phyloP scores from a whole-genome alignment of 2,329 filamentous ascomycete species.

The Diaporthe longicolla region DNA sequence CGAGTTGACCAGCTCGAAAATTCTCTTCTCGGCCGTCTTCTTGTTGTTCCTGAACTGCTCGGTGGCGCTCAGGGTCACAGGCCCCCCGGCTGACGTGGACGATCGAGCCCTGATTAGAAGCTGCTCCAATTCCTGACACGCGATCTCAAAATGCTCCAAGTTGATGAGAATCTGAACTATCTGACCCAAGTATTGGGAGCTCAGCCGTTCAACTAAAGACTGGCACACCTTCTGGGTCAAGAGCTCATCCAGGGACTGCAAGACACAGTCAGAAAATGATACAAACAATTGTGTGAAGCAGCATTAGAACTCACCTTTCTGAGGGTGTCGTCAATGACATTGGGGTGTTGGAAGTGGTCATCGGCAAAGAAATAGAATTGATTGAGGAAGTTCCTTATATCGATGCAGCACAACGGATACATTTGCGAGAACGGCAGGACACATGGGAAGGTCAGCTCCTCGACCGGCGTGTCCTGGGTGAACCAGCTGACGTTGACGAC shows the following conservation, averaged over 20 bases:
- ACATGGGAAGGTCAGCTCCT: slow-evolving; percentile 89
- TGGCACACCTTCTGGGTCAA: slow-evolving; percentile 93
- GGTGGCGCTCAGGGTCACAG: slow-evolving; percentile 85
- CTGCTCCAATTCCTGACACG: slow-evolving; percentile 90
- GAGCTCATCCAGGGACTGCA: slow-evolving; percentile 91
- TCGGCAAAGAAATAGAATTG: slow-evolving; percentile 99
- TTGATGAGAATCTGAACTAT: slow-evolving; percentile 99
- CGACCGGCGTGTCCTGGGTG: slow-evolving; percentile 81
- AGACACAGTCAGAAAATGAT: not conserved
- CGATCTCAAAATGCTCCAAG: slow-evolving; percentile 94
- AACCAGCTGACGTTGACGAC: slow-evolving; percentile 98
- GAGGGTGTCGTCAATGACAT: slow-evolving; percentile 91
- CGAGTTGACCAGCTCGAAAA: slow-evolving; percentile 97
- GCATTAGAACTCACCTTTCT: slow-evolving; percentile 70
- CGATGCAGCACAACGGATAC: slow-evolving; percentile 98
- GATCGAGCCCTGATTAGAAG: slow-evolving; percentile 88
- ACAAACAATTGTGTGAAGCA: not conserved
- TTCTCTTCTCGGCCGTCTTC: slow-evolving; percentile 96
- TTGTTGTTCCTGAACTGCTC: slow-evolving; percentile 90
- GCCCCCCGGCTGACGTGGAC: slow-evolving; percentile 83
- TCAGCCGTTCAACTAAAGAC: slow-evolving; percentile 87
- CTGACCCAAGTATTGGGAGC: slow-evolving; percentile 94
- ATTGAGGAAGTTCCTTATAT: slow-evolving; percentile 97
- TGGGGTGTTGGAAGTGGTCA: slow-evolving; percentile 93
- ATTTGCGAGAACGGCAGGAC: slow-evolving; percentile 99